Base-by-base conservation (phyloP, 768 basidiomycete genomes). In the Boletus rubroflammeus region DNA sequence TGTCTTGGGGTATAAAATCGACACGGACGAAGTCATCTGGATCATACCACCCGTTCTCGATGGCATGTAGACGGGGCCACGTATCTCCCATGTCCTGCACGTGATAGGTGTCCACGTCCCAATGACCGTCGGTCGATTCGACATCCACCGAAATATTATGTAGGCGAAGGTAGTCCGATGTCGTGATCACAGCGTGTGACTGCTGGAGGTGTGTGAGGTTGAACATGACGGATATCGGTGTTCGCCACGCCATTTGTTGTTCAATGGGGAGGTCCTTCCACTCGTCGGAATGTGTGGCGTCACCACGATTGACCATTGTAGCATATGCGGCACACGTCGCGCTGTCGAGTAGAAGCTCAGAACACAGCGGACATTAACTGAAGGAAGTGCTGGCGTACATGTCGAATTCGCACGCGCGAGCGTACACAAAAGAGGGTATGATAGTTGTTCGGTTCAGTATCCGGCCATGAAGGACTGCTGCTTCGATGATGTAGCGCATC, bases 401-500 rank as follows among this genome's bases (percentile, higher is more conserved):
- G 23, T 71, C 67, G 23, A 69, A 71, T 52, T 77, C 75, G 62
- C 79, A 79, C 0, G 71, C 71, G 25, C 78, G 74, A 10, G 77
- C 77, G 32, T 80, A 80, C 25, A 79, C 67, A 54, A 73, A 76
- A 4, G 78, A 75, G 2, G 79, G 78, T 11, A 80, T 35, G 36
- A 80, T 68, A 15, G 77, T 69, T 6, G 75, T 76, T 46, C 78
- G 65, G 55, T 77, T 76, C 15, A 78, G 60, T 31, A 78, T 55
- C 4, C 66, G 57, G 15, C 78, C 76, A 46, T 79, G 79, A 15
- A 76, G 59, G 19, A 80, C 47, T 2, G 76, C 68, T 1, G 77
- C 61, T 56, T 79, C 78, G 39, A 79, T 73, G 53, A 79, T 80
- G 51, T 80, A 79, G 15, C 79, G 73, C 71, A 80, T 70, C 78